These are phyloP conservation scores for Talaromyces wortmannii DNA, from an alignment of 495 filamentous ascomycete species.

Conservation along the genomic window DNA sequence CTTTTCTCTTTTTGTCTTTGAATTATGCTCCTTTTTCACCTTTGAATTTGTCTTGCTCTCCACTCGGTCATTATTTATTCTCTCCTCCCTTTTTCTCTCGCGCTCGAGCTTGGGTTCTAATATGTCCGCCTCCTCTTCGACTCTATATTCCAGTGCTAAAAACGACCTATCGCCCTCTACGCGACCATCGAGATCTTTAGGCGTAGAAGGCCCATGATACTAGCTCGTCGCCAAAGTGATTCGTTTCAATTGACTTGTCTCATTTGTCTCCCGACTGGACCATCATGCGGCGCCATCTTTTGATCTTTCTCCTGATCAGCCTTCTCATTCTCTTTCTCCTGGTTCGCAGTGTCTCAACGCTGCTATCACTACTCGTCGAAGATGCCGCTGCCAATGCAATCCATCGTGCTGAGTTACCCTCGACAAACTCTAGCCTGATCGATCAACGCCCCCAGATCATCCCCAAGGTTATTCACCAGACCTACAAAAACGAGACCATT, in stretches of 20 bases:
- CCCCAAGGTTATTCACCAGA: constrained; percentile 88
- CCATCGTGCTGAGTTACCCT: constrained; percentile 53
- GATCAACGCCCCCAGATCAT: constrained; percentile 59
- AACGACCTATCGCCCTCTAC: too few species aligned
- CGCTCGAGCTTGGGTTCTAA: too few species aligned
- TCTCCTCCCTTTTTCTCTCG: too few species aligned
- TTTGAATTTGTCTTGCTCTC: too few species aligned
- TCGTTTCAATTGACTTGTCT: neutral
- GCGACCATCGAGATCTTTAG: too few species aligned
- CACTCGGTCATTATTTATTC: too few species aligned
- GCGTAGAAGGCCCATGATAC: too few species aligned
- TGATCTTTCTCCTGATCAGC: constrained; percentile 57
- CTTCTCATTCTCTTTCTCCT: constrained; percentile 51
- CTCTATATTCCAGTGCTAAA: too few species aligned
- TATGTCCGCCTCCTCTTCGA: too few species aligned
- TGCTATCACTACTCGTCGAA: constrained; percentile 59
- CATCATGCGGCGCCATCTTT: constrained; percentile 57
- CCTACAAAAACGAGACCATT: constrained; percentile 71
- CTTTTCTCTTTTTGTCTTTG: too few species aligned
- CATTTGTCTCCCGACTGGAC: neutral
- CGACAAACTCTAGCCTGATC: constrained; percentile 54
- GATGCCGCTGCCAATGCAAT: constrained; percentile 61
- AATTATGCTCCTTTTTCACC: too few species aligned
- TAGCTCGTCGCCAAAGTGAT: too few species aligned
- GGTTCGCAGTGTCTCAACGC: constrained; percentile 56